Evolutionary conservation across 164 flowering plant species (phyloP), one percentile per base, ranked within the genome.

Genomic region (Stephania cephalantha): DNA sequence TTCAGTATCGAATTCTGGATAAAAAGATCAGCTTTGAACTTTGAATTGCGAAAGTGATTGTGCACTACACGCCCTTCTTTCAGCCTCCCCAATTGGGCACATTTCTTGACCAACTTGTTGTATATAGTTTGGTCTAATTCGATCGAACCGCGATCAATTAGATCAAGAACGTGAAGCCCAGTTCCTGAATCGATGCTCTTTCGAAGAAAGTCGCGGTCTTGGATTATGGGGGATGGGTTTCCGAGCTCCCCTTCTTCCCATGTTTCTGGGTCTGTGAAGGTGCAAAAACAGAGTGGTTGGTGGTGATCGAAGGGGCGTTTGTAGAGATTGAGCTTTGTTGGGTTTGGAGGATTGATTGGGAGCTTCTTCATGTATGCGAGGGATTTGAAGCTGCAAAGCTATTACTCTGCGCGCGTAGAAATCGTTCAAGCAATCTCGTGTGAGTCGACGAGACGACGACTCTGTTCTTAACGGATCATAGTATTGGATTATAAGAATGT

Each of bases 91-190:
- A 80, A 71, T 35, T 81, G 73, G 73, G 91, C 85, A 79, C 94
- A 88, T 69, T 73, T 83, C 79, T 80, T 88, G 0, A 91, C 70
- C 80, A 91, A 64, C 46, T 74, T 78, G 50, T 77, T 80, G 78
- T 88, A 90, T n/a, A 87, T 74, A 9, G 73, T 71, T 0, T 75
- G 80, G 65, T 82, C 88, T 1, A 86, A 78, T 30, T 83, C 76
- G 50, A 88, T 31, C 0, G 86, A 74, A 9, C 89, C 87, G 2
- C 71, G 64, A 68, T 88, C 81, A 6, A 91, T 78, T 58, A 89
- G 82, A 79, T 91, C 90, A 2, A 89, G 85, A 65, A 89, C 88
- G 63, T 82, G 74, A 50, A 89, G 89, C 44, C 89, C 84, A 12
- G 83, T 73, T 31, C 58, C 69, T 7, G 77, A 68, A 30, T 70